Conservation (phyloP, 2,329 filamentous ascomycete species). For the Aspergillus amoenus region DNA sequence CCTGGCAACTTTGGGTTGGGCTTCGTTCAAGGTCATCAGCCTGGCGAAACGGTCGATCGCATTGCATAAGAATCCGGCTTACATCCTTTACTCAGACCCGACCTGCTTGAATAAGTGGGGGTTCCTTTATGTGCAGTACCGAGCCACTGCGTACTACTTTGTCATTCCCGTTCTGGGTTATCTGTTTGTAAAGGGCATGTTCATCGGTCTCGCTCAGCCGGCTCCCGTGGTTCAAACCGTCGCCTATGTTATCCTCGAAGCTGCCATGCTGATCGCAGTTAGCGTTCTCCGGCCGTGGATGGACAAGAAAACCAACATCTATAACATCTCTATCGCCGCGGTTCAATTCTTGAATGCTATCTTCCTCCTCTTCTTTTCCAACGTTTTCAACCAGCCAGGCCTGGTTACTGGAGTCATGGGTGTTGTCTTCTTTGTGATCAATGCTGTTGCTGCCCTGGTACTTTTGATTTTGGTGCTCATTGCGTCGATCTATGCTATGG, state of each 20-base stretch:
- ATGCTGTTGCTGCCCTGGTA: slow-evolving; percentile 78
- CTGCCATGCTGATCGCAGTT: slow-evolving; percentile 71
- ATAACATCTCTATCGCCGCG: slow-evolving; percentile 88
- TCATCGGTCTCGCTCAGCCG: slow-evolving; percentile 77
- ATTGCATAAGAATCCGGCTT: slow-evolving; percentile 95
- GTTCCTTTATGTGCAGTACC: slow-evolving; percentile 95
- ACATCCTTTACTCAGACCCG: slow-evolving; percentile 96
- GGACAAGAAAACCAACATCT: slow-evolving; percentile 97
- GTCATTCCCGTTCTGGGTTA: slow-evolving; percentile 78
- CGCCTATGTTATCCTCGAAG: slow-evolving; percentile 80
- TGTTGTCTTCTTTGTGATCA: slow-evolving; percentile 83
- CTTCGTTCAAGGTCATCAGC: slow-evolving; percentile 82
- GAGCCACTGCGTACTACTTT: slow-evolving; percentile 93
- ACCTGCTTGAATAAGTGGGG: slow-evolving; percentile 95
- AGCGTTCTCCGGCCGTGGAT: slow-evolving; percentile 89
- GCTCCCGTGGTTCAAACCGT: slow-evolving; percentile 73
- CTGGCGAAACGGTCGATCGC: slow-evolving; percentile 83
- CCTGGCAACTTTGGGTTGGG: slow-evolving; percentile 76
- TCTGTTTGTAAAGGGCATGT: slow-evolving; percentile 82
- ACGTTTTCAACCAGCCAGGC: slow-evolving; percentile 78
- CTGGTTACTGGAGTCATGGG: slow-evolving; percentile 86
- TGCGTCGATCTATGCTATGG: slow-evolving; percentile 74
- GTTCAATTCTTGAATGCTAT: slow-evolving; percentile 90
- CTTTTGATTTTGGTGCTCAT: slow-evolving; percentile 80
- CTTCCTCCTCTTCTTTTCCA: slow-evolving; percentile 84